Percentiles rank a stretch among this genome's conserved stretches.
These are phyloP conservation scores for Sporothrix protearum DNA, from an alignment of 2,329 filamentous ascomycete species.

Conservation along the genomic window DNA sequence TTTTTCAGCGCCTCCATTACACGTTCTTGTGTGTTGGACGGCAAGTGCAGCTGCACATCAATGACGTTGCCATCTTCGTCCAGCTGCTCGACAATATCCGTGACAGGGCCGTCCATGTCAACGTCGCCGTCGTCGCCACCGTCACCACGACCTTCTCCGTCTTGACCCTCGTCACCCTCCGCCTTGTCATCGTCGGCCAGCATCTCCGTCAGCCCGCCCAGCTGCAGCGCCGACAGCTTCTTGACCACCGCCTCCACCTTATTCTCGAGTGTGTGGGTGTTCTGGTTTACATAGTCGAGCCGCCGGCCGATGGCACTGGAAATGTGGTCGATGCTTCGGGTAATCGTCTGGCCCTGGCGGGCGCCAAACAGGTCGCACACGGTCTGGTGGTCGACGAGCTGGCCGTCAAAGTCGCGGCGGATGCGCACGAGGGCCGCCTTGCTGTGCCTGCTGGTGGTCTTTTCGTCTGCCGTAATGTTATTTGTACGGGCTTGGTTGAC, in stretches of 20 bases:
- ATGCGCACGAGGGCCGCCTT: constrained; percentile 56
- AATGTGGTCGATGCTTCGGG: constrained; percentile 59
- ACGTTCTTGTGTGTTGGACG: constrained; percentile 63
- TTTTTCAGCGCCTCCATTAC: constrained; percentile 71
- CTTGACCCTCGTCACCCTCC: constrained; percentile 60
- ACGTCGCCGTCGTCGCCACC: constrained; percentile 55
- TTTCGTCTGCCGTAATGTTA: constrained; percentile 39
- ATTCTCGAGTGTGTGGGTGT: constrained; percentile 70
- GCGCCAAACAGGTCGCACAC: constrained; percentile 48
- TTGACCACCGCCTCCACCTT: constrained; percentile 67
- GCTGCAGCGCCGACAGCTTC: constrained; percentile 61
- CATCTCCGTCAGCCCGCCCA: constrained; percentile 51
- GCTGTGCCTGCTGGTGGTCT: constrained; percentile 28
- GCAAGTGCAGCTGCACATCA: constrained; percentile 61
- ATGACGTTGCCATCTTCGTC: constrained; percentile 87
- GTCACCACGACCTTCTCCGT: constrained; percentile 47
- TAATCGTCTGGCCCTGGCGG: constrained; percentile 35
- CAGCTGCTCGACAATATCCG: constrained; percentile 87
- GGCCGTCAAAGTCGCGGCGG: constrained; percentile 57
- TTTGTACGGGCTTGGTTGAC: constrained; percentile 40
- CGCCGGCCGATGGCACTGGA: constrained; percentile 66
- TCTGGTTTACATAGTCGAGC: constrained; percentile 85
- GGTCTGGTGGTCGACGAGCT: constrained; percentile 59
- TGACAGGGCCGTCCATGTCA: constrained; percentile 69
- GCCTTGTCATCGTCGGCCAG: constrained; percentile 37